Evolutionary conservation across 1,284 basidiomycete genomes (phyloP).

Genomic region (Meripilus lineatus): DNA sequence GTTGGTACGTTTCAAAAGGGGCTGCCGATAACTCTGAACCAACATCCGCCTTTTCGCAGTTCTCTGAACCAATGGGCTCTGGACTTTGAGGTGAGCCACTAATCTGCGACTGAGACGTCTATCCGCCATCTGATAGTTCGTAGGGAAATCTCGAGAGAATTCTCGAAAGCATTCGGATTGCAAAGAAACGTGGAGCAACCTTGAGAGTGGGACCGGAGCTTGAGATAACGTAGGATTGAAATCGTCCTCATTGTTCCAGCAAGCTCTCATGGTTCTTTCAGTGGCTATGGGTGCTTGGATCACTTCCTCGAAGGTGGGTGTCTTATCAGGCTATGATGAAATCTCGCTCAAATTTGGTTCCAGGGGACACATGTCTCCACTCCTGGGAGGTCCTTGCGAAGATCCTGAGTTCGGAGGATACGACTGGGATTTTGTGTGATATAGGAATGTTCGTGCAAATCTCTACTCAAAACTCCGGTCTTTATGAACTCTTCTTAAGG

Average conservation of each 20-base stretch:
- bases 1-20: constrained; percentile 34
- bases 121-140: not conserved
- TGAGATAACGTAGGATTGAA: constrained; percentile 81
- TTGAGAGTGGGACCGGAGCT: constrained; percentile 97
- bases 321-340: not conserved
- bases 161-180: constrained; percentile 80
- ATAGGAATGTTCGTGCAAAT: constrained; percentile 71
- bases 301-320: constrained; percentile 83
- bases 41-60: constrained; percentile 36
- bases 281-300: constrained; percentile 93
- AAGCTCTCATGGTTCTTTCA: constrained; percentile 24
- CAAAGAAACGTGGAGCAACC: constrained; percentile 86
- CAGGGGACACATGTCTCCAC: constrained; percentile 92
- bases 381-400: constrained; percentile 94
- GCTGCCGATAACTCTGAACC: not conserved
- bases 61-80: constrained; percentile 96
- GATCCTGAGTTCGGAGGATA: constrained; percentile 76
- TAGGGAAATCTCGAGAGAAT: constrained; percentile 93
- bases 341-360: not conserved
- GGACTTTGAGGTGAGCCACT: constrained; percentile 71
- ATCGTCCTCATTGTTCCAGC: not conserved
- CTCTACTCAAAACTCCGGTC: not conserved
- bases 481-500: constrained; percentile 45
- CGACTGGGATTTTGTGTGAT: constrained; percentile 83
- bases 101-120: too few species aligned